Evolutionary conservation across 2,329 filamentous ascomycete genomes (phyloP).

Genomic region (Fusarium subtropicale): DNA sequence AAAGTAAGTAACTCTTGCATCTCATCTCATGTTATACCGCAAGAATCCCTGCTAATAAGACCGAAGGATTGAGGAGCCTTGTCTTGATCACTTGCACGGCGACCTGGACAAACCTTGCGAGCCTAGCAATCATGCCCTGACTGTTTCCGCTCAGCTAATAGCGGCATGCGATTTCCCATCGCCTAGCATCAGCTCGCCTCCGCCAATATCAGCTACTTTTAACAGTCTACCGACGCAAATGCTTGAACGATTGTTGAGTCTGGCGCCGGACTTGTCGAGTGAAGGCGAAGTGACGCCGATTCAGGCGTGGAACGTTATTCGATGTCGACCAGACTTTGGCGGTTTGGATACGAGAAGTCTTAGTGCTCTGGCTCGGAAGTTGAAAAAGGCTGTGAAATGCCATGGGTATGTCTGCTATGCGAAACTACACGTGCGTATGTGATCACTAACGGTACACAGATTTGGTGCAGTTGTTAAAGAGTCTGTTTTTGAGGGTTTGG

Average conservation of each 20-base stretch:
- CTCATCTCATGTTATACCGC: neutral
- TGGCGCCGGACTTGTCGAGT: constrained; percentile 14
- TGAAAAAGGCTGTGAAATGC: constrained; percentile 20
- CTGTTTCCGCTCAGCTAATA: constrained; percentile 21
- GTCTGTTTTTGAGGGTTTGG: constrained; percentile 23
- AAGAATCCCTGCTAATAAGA: neutral
- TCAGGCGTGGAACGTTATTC: constrained; percentile 26
- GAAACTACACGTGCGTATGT: accelerated
- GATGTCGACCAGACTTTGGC: constrained; percentile 18
- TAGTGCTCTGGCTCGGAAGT: neutral
- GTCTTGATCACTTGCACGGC: constrained; percentile 23
- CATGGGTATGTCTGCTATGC: constrained; percentile 10
- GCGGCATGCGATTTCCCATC: constrained; percentile 5
- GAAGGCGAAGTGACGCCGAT: constrained; percentile 29
- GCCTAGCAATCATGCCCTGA: constrained; percentile 15
- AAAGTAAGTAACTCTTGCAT: constrained; percentile 23
- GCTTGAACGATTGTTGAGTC: constrained; percentile 11
- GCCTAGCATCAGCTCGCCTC: neutral
- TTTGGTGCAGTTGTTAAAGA: constrained; percentile 29
- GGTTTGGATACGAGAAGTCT: neutral
- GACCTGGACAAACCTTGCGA: constrained; percentile 17
- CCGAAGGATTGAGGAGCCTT: constrained; percentile 24
- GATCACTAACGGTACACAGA: neutral
- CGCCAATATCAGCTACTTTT: neutral
- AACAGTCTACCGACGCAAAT: neutral